These are phyloP conservation scores for Alternaria panax DNA, from an alignment of 2,329 filamentous ascomycete species.

Conservation along the genomic window DNA sequence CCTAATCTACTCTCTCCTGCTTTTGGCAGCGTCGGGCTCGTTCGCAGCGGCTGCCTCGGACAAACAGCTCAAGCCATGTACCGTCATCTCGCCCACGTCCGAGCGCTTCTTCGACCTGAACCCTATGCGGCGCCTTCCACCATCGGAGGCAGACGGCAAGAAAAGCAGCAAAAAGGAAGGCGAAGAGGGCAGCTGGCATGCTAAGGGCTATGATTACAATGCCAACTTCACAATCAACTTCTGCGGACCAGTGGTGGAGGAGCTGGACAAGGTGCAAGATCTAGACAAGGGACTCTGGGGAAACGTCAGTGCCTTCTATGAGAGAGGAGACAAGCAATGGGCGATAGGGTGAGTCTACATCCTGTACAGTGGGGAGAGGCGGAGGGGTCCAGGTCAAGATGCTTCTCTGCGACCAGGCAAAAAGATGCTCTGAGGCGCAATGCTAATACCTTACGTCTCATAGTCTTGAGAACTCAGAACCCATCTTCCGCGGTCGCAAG, in stretches of 20 bases:
- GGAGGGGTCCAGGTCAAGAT: not conserved
- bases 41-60: constrained; percentile 43
- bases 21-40: constrained; percentile 43
- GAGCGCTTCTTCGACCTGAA: constrained; percentile 71
- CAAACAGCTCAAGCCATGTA: constrained; percentile 63
- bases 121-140: constrained; percentile 61
- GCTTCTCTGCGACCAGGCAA: constrained; percentile 1
- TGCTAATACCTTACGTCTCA: constrained; percentile 22
- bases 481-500: constrained; percentile 71
- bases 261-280: constrained; percentile 69
- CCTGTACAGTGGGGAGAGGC: not conserved
- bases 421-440: not conserved
- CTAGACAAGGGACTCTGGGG: constrained; percentile 67
- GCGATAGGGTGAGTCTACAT: constrained; percentile 71
- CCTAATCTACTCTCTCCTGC: constrained; percentile 33
- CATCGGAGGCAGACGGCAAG: constrained; percentile 45
- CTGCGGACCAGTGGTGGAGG: constrained; percentile 76
- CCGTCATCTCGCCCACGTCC: constrained; percentile 66
- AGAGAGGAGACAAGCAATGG: constrained; percentile 69
- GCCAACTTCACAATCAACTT: constrained; percentile 87
- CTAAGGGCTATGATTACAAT: constrained; percentile 77
- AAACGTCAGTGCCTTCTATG: constrained; percentile 83
- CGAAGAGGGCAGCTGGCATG: constrained; percentile 67
- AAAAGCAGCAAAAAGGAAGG: constrained; percentile 59
- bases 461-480: constrained; percentile 63